Evolutionary conservation across 2,329 filamentous ascomycete genomes (phyloP).

Genomic region (Aspergillus fumigatiaffinis): DNA sequence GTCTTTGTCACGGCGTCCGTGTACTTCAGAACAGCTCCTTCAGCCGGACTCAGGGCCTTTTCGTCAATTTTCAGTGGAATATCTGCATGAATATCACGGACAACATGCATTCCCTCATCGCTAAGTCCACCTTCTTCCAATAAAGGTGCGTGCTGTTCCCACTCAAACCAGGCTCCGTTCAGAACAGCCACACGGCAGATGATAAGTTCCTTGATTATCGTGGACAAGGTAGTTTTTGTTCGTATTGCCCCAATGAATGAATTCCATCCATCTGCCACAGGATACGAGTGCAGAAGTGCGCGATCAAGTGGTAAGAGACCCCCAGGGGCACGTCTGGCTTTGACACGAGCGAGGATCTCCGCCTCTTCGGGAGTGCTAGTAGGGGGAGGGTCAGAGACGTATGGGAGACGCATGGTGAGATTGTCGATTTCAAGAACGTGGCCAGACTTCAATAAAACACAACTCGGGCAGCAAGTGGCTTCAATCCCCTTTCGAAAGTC

Average conservation of each 20-base stretch:
- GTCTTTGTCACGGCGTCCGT: conserved; percentile 80
- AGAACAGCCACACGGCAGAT: conserved; percentile 77
- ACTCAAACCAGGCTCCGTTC: conserved; percentile 82
- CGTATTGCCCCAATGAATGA: conserved; percentile 55
- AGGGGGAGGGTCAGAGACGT: conserved; percentile 49
- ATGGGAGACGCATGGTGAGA: conserved; percentile 52
- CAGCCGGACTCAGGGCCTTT: conserved; percentile 50
- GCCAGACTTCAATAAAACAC: neutral
- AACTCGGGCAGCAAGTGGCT: neutral
- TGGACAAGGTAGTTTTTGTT: conserved; percentile 48
- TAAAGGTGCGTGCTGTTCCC: conserved; percentile 74
- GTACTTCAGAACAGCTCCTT: conserved; percentile 68
- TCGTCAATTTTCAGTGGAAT: conserved; percentile 21
- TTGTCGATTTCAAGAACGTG: neutral
- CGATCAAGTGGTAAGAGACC: conserved; percentile 52
- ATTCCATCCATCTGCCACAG: conserved; percentile 57
- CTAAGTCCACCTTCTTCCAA: conserved; percentile 57
- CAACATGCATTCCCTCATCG: conserved; percentile 39
- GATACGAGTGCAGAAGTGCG: conserved; percentile 52
- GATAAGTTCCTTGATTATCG: conserved; percentile 65
- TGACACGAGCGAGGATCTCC: conserved; percentile 48
- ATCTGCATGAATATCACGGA: conserved; percentile 30
- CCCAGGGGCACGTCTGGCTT: conserved; percentile 48
- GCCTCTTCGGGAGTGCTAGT: conserved; percentile 47
- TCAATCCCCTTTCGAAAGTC: neutral